These are phyloP conservation scores for Linum trigynum DNA, from an alignment of 345 rosid species.

Conservation along the genomic window DNA sequence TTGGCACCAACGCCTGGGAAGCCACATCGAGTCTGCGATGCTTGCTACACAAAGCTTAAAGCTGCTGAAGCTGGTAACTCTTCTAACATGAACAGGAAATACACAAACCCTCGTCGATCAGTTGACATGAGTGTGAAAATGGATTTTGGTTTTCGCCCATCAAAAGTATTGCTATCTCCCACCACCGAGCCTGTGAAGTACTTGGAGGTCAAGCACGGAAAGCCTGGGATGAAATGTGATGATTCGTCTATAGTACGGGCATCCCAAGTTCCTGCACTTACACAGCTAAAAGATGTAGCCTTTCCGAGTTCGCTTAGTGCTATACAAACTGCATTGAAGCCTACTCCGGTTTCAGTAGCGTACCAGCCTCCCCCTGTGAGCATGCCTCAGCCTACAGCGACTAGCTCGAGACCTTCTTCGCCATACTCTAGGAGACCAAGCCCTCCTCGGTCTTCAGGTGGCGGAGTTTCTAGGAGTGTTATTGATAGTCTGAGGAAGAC, in stretches of 20 bases:
- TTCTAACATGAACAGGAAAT: constrained; percentile 30
- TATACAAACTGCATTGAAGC: constrained; percentile 56
- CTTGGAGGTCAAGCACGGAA: constrained; percentile 54
- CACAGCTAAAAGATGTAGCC: constrained; percentile 55
- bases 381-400: constrained; percentile 26
- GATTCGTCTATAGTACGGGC: constrained; percentile 46
- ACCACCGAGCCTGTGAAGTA: constrained; percentile 64
- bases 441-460: constrained; percentile 45
- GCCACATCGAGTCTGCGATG: constrained; percentile 92
- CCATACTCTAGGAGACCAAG: constrained; percentile 60
- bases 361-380: constrained; percentile 9
- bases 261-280: constrained; percentile 65
- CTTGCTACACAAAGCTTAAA: constrained; percentile 80
- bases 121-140: constrained; percentile 44
- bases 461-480: constrained; percentile 60
- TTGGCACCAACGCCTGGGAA: constrained; percentile 96
- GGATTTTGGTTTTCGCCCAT: constrained; percentile 37
- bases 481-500: constrained; percentile 80
- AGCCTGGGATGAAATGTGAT: constrained; percentile 39
- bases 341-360: constrained; percentile 11
- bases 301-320: constrained; percentile 69
- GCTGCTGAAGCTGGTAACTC: constrained; percentile 48
- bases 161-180: constrained; percentile 51
- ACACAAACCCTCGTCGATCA: constrained; percentile 29
- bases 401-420: constrained; percentile 46